Evolutionary conservation across 225 moss, liverwort and hornwort genomes (phyloP).

Genomic region (Pleurozium schreberi): DNA sequence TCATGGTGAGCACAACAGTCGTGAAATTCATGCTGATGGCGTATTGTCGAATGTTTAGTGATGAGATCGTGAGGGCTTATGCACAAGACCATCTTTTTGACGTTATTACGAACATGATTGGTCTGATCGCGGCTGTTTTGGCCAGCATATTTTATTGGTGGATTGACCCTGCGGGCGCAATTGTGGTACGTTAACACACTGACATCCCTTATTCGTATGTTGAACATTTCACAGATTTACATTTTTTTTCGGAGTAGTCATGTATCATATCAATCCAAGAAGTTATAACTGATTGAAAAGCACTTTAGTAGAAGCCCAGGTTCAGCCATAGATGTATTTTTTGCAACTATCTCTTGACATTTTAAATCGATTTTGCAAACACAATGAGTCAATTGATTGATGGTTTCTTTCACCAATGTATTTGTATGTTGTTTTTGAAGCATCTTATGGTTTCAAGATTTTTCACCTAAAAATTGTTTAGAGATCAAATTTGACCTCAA

Average conservation of each 20-base stretch:
- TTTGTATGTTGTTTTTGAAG: no score
- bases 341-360: no score
- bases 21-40: conserved; percentile 75
- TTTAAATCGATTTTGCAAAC: no score
- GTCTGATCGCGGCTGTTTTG: conserved; percentile 67
- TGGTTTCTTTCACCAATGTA: no score
- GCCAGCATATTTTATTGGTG: conserved; percentile 66
- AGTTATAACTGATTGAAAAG: no score
- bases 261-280: no score
- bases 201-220: not conserved
- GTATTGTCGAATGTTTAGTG: conserved; percentile 64
- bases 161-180: conserved; percentile 80
- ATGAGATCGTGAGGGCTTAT: conserved; percentile 87
- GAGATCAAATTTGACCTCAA: no score
- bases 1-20: conserved; percentile 69
- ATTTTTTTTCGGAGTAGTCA: not conserved
- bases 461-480: no score
- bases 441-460: no score
- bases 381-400: no score
- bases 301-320: not conserved
- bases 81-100: conserved; percentile 93
- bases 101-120: conserved; percentile 74
- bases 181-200: conserved; percentile 41
- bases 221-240: not conserved
- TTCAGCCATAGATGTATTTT: no score